Evolutionary conservation across 495 filamentous ascomycete genomes (phyloP), one percentile per base, ranked within the genome.

Genomic region (Oidiodendron maius): DNA sequence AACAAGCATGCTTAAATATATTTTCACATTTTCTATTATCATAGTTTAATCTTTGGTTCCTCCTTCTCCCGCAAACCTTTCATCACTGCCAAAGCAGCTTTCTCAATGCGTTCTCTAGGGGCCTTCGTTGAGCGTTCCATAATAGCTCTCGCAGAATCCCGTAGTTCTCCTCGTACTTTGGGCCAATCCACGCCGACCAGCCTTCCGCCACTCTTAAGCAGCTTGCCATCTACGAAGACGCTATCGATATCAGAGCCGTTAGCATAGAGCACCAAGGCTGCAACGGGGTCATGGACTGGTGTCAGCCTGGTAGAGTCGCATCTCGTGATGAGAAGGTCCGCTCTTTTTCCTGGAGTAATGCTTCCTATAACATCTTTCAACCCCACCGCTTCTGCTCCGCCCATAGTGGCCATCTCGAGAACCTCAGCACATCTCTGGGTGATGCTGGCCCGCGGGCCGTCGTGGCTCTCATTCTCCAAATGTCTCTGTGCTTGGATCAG

Each of bases 311-410:
- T 70, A 13, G 54, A 64, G n/a, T 40, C 22, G 3, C 52, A 62
- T 44, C 73, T 64, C 38, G 69, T 71, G 3, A 73, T 59, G 1
- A 70, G 58, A 2, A 74, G 26, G 62, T 76, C 72, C 4, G 70
- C 71, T 24, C 54, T 45, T 44, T 72, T 71, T 0, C 72, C 71
- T 10, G 58, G 67, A 17, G 53, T 62, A n/a, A 77, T 54, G 8
- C 60, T 65, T 3, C 73, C 72, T 23, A 74, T 41, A n/a, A 61
- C 41, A 21, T 63, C 59, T 42, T 63, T 61, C 67, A 72, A 64
- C 20, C 53, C 46, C 23, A 72, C 57, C 0, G 71, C 68, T 15
- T 62, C 58, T 0, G 72, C 72, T 2, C 71, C 71, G 4, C 25
- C 24, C 24, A 30, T 30, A 23, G 67, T 59, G 40, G 73, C 69